phyloP scores from a whole-genome alignment of 2,329 filamentous ascomycete species.

The Hypomyces rosellus region DNA sequence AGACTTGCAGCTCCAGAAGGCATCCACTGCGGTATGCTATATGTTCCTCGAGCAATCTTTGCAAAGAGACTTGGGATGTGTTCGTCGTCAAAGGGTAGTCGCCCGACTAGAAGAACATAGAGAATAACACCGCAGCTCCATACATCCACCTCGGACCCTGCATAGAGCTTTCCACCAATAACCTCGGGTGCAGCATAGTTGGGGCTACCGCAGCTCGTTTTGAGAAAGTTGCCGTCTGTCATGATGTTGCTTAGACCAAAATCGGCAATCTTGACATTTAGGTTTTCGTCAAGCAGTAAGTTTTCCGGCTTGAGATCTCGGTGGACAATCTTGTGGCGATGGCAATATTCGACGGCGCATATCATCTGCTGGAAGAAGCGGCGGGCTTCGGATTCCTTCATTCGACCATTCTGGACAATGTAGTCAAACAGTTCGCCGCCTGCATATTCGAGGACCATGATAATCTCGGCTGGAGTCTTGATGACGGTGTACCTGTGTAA shows the following conservation, averaged over 20 bases:
- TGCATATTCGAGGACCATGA: constrained; percentile 98
- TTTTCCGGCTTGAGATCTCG: constrained; percentile 97
- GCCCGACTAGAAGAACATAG: constrained; percentile 73
- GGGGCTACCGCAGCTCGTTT: constrained; percentile 95
- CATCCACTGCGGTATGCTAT: constrained; percentile 87
- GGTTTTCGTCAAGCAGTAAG: constrained; percentile 83
- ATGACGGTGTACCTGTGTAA: constrained; percentile 79
- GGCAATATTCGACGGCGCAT: constrained; percentile 97
- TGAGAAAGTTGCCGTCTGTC: constrained; percentile 98
- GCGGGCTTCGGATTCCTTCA: constrained; percentile 86
- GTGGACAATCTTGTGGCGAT: constrained; percentile 97
- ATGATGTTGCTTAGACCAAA: constrained; percentile 99
- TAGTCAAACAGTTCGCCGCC: constrained; percentile 97
- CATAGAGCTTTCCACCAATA: constrained; percentile 95
- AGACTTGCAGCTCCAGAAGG: constrained; percentile 73
- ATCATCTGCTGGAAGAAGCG: constrained; percentile 99
- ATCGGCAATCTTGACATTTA: constrained; percentile 99
- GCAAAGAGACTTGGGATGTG: constrained; percentile 97
- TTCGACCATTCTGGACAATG: constrained; percentile 87
- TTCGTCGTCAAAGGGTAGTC: constrained; percentile 94
- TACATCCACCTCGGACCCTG: constrained; percentile 94
- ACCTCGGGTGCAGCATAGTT: constrained; percentile 98
- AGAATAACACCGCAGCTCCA: constrained; percentile 96
- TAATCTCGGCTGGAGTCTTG: constrained; percentile 87
- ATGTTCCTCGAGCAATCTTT: constrained; percentile 93